Evolutionary conservation across 2,329 filamentous ascomycete species (phyloP).

Genomic region (Alternaria longipes): DNA sequence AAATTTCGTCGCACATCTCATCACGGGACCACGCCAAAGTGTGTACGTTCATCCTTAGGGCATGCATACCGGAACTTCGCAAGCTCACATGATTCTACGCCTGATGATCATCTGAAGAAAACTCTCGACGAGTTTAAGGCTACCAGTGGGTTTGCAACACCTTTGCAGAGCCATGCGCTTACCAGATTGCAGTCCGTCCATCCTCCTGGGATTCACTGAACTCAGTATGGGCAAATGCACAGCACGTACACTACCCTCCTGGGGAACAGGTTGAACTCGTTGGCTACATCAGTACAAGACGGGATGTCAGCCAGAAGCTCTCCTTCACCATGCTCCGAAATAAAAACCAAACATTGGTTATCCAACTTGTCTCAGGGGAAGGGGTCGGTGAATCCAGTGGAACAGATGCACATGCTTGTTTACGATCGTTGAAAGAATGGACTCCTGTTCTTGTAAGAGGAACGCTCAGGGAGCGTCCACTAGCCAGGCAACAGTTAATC

Average conservation of each 20-base stretch:
- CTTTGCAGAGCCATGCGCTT: conserved; percentile 8
- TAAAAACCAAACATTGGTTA: conserved; percentile 53
- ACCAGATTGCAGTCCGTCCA: conserved; percentile 21
- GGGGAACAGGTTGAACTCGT: conserved; percentile 20
- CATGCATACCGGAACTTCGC: conserved; percentile 25
- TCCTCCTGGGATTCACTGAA: conserved; percentile 35
- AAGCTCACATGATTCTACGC: conserved; percentile 16
- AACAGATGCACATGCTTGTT: conserved; percentile 42
- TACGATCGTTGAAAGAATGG: conserved; percentile 59
- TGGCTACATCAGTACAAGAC: conserved; percentile 76
- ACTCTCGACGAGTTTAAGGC: conserved; percentile 44
- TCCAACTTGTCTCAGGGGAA: conserved; percentile 62
- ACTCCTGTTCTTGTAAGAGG: conserved; percentile 66
- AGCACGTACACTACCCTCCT: neutral
- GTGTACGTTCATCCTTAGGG: conserved; percentile 17
- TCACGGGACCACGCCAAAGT: conserved; percentile 39
- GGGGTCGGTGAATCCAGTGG: conserved; percentile 23
- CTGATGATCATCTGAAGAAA: conserved; percentile 31
- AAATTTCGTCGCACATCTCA: conserved; percentile 39
- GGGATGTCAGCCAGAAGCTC: conserved; percentile 73
- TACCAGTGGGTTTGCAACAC: conserved; percentile 33
- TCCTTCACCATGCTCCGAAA: conserved; percentile 72
- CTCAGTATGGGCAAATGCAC: conserved; percentile 48
- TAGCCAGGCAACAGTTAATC: conserved; percentile 44
- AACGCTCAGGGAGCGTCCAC: conserved; percentile 55